Conservation (phyloP, 2,329 filamentous ascomycete genomes). For the Ceratocystis eucalypticola region DNA sequence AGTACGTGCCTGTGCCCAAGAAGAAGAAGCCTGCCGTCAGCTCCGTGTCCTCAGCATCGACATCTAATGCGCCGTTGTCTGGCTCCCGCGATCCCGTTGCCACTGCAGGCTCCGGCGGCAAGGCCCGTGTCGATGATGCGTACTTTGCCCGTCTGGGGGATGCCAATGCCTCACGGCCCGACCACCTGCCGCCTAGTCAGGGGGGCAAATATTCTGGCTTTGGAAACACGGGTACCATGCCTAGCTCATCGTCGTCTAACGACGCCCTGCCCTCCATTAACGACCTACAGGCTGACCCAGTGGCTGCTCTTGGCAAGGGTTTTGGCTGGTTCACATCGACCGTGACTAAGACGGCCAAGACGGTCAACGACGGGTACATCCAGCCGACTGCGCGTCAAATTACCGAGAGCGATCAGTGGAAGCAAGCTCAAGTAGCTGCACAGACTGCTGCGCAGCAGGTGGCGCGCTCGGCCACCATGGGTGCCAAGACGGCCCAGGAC, state of each 20-base stretch:
- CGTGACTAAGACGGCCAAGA: constrained; percentile 81
- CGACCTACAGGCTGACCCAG: constrained; percentile 80
- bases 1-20: constrained; percentile 67
- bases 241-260: constrained; percentile 32
- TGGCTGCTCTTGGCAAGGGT: constrained; percentile 77
- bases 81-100: constrained; percentile 17
- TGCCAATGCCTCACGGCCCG: constrained; percentile 66
- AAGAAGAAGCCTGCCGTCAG: constrained; percentile 31
- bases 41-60: constrained; percentile 25
- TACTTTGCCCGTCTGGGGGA: constrained; percentile 80
- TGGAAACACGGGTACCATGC: constrained; percentile 70
- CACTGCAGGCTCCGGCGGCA: constrained; percentile 25
- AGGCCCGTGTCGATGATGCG: constrained; percentile 61
- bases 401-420: constrained; percentile 64
- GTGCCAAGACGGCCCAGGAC: constrained; percentile 62
- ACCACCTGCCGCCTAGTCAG: constrained; percentile 66
- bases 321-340: constrained; percentile 89
- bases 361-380: constrained; percentile 79
- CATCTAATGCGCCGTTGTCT: constrained; percentile 23
- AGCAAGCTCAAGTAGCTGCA: constrained; percentile 34
- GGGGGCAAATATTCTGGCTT: constrained; percentile 90
- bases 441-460: constrained; percentile 50
- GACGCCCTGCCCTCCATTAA: constrained; percentile 53
- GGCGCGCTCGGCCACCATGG: constrained; percentile 52
- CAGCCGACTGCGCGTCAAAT: constrained; percentile 74